Evolutionary conservation across 192 early-diverging fungal species (phyloP).

Genomic region (Backusella luteola): DNA sequence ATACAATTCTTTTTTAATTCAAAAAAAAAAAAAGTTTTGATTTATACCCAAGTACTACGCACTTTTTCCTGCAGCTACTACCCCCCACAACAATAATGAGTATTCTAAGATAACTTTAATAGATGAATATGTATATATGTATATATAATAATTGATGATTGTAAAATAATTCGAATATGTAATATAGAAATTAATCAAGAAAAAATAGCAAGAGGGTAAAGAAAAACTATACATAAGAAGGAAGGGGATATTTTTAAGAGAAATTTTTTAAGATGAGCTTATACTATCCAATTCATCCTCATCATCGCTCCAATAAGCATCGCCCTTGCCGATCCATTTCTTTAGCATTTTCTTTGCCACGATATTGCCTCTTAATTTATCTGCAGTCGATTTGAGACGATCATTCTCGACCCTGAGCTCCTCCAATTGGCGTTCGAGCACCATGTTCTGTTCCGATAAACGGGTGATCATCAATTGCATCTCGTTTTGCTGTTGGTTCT

Average conservation of each 20-base stretch:
- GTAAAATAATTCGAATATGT: too few relatives aligned
- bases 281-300: constrained; percentile 21
- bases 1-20: too few relatives aligned
- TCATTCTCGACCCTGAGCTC: constrained; percentile 49
- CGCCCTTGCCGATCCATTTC: constrained; percentile 32
- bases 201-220: not conserved
- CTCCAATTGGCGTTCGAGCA: constrained; percentile 45
- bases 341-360: constrained; percentile 58
- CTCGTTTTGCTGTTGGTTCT: constrained; percentile 57
- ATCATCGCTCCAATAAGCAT: not conserved
- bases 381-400: constrained; percentile 41
- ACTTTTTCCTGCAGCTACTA: too few relatives aligned
- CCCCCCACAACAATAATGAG: too few relatives aligned
- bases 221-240: not conserved
- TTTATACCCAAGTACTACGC: too few relatives aligned
- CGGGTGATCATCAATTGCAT: constrained; percentile 48
- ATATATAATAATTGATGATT: too few relatives aligned
- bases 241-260: not conserved
- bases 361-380: constrained; percentile 50
- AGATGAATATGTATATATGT: too few relatives aligned
- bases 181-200: too few relatives aligned
- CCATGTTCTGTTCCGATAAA: constrained; percentile 44
- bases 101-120: too few relatives aligned
- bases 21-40: too few relatives aligned
- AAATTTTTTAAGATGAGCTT: not conserved